Conservation (phyloP, 2,329 filamentous ascomycete species). For the Alternaria triticimaculans region DNA sequence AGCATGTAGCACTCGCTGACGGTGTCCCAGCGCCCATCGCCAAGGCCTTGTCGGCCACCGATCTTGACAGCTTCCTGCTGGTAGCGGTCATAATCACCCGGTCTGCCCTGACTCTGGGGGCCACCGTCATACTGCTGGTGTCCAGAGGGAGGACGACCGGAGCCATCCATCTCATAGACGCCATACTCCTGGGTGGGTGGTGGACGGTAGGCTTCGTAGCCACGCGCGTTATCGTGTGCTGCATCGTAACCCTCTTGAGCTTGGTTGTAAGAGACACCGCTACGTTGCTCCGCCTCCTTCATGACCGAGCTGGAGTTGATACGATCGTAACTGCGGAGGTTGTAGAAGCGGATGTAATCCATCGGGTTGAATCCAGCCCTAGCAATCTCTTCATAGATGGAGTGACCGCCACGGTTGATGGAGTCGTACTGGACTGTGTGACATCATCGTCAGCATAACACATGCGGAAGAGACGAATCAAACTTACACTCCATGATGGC, state of each 20-base stretch:
- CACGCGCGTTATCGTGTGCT: constrained; percentile 51
- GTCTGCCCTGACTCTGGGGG: constrained; percentile 30
- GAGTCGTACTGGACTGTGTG: constrained; percentile 72
- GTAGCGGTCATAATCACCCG: constrained; percentile 68
- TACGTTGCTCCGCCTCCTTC: constrained; percentile 64
- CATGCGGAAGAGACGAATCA: background rate
- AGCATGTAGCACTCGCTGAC: constrained; percentile 86
- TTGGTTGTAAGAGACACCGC: constrained; percentile 71
- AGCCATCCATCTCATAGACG: constrained; percentile 42
- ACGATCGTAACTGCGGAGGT: constrained; percentile 82
- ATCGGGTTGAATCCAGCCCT: constrained; percentile 72
- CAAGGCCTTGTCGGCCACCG: constrained; percentile 53
- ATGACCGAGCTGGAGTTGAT: constrained; percentile 74
- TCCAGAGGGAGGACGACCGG: constrained; percentile 21
- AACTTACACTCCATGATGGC: constrained; percentile 75
- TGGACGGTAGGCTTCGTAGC: constrained; percentile 45
- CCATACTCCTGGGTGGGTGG: constrained; percentile 47
- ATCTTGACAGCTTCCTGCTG: constrained; percentile 70
- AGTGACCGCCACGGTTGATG: constrained; percentile 78
- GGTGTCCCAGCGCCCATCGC: constrained; percentile 71
- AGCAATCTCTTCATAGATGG: constrained; percentile 75
- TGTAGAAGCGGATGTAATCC: constrained; percentile 83
- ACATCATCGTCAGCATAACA: background rate
- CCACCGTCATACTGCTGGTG: constrained; percentile 28
- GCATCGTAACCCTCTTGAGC: constrained; percentile 70